Evolutionary conservation across 1,139 yeast species (phyloP), one percentile per base, ranked within the genome.

Genomic region (Citeromyces hawaiiensis): DNA sequence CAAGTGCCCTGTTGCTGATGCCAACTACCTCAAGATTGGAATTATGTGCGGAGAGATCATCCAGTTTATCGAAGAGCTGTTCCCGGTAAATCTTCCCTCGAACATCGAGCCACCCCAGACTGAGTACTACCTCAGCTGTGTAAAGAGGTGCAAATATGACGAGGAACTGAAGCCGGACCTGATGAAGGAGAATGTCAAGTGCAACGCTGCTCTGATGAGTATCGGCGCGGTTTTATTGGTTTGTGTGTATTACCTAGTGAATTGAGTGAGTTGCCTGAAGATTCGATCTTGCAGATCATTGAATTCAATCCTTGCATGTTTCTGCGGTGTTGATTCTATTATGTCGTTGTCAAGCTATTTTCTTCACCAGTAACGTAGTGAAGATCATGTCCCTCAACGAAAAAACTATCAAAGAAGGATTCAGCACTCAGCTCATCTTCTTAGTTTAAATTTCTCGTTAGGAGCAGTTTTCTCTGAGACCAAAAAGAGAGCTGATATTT

Each of bases 31-130:
- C 55, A 72, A 76, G 46, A 73, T 93, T 46, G 94, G 93, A 47
- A 74, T 86, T 47, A 73, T 76, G 48, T 83, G 95, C 57, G 96
- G 94, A 39, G 83, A 83, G 59, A 73, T 87, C 48, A 94, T 85
- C 53, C 93, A 82, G 60, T 80, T 75, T 57, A 79, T 88, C 52
- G 95, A 88, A 55, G 64, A 68, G 41, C 68, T 81, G 70, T 76
- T 76, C 54, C 91, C 88, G 47, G 59, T 63, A 36, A 63, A 70
- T 45, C 48, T 68, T 39, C 77, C 76, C 41, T 40, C 44, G 7
- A 70, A 70, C 30, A 62, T 63, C 35, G 51, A 54, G 27, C 70
- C 71, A 38, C 54, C 53, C 43, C 51, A 60, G 44, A 66, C 72
- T 6, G 53, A 47, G 35, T 46, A 60, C 13, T 64, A 60, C 42